Percentiles rank a stretch among this genome's conserved stretches.
Conservation (phyloP, 2,329 filamentous ascomycete species). For the Diaporthe ampelina region DNA sequence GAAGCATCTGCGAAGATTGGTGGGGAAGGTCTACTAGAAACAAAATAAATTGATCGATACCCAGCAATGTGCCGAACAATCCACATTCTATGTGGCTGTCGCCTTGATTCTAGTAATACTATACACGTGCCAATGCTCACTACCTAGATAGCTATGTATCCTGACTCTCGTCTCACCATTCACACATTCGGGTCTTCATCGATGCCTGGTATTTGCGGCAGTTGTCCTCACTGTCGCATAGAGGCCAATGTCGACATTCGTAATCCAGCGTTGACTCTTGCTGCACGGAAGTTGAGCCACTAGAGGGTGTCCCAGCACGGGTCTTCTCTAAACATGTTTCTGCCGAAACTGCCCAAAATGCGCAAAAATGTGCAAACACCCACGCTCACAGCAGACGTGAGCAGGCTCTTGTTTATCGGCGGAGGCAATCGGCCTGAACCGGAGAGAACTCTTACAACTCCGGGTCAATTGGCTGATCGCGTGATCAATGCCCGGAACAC, state of each 20-base stretch:
- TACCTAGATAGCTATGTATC: neutral
- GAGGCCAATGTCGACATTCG: neutral
- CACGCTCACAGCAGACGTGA: neutral
- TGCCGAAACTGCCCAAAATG: no score
- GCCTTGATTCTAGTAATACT: neutral
- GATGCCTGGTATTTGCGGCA: neutral
- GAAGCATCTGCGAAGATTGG: constrained; percentile 15
- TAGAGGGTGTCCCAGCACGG: neutral
- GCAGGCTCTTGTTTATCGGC: neutral
- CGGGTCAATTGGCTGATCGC: neutral
- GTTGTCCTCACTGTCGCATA: neutral
- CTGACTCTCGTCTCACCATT: neutral
- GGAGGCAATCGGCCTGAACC: neutral
- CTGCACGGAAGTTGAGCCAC: no score
- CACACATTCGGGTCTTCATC: no score
- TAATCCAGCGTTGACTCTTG: neutral
- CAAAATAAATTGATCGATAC: neutral
- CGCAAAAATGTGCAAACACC: neutral
- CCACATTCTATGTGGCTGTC: no score
- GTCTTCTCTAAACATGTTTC: no score
- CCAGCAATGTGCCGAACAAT: neutral
- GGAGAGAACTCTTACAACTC: neutral
- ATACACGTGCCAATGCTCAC: neutral
- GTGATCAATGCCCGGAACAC: no score
- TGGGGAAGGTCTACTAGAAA: constrained; percentile 1